A percentile compares a stretch with the other conserved stretches of the same genome.
phyloP scores from a whole-genome alignment of 768 basidiomycete species.

The Sporobolomyces phaffii region DNA sequence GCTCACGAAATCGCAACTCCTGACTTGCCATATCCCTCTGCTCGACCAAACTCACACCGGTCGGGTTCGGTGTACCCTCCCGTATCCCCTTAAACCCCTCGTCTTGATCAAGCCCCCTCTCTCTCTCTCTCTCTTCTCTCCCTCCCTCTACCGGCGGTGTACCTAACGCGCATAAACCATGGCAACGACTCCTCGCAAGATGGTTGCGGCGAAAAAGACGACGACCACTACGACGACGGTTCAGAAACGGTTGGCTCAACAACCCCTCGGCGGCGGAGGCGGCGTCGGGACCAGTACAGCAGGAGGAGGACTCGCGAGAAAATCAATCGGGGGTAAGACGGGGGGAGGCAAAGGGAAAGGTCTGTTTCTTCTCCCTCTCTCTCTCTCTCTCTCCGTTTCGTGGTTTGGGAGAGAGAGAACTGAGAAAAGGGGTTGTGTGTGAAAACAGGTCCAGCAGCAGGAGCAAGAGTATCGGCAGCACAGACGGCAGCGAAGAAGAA shows the following conservation, averaged over 20 bases:
- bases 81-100: too few relatives aligned
- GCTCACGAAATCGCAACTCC: too few relatives aligned
- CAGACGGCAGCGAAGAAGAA: not conserved
- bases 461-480: not conserved
- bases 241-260: not conserved
- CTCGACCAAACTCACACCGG: too few relatives aligned
- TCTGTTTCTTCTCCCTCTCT: not conserved
- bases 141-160: not conserved
- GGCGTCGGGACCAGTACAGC: not conserved
- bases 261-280: not conserved
- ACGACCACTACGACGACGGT: not conserved
- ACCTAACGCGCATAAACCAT: too few relatives aligned
- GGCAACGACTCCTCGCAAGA: not conserved
- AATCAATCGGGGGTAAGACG: not conserved
- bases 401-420: too few relatives aligned
- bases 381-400: not conserved
- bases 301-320: not conserved
- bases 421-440: too few relatives aligned
- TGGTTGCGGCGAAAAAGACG: not conserved
- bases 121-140: not conserved
- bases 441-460: not conserved
- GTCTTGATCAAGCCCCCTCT: not conserved
- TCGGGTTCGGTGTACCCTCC: too few relatives aligned
- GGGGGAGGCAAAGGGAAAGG: constrained; percentile 6
- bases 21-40: too few relatives aligned